These are phyloP conservation scores for Erodium trifolium DNA, from an alignment of 441 rosid genomes.

Conservation along the genomic window DNA sequence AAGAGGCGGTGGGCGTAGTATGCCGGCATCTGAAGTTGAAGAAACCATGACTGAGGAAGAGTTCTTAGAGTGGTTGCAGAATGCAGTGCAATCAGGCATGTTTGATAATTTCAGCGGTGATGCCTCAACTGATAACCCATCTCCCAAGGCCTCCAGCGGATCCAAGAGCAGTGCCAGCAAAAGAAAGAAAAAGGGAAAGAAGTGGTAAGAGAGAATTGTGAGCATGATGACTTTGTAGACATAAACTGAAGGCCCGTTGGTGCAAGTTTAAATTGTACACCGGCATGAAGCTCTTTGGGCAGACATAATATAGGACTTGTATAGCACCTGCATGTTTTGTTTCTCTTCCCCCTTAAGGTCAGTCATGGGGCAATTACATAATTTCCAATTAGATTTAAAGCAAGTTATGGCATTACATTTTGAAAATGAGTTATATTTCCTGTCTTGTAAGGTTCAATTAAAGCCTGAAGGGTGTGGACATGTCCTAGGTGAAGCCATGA, in stretches of 20 bases:
- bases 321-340: too few species aligned
- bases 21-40: slow-evolving; percentile 54
- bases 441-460: too few species aligned
- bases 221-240: not conserved
- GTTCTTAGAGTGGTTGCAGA: slow-evolving; percentile 78
- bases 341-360: too few species aligned
- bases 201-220: slow-evolving; percentile 30
- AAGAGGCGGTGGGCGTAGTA: slow-evolving; percentile 34
- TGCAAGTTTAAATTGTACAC: not conserved
- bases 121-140: slow-evolving; percentile 37
- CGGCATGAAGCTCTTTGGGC: too few species aligned
- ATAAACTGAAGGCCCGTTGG: not conserved
- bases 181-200: slow-evolving; percentile 80
- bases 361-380: too few species aligned
- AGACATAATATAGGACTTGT: too few species aligned
- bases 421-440: too few species aligned
- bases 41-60: slow-evolving; percentile 90
- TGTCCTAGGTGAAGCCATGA: too few species aligned
- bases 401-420: too few species aligned
- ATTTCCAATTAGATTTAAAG: too few species aligned
- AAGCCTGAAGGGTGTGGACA: too few species aligned
- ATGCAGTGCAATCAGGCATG: slow-evolving; percentile 64
- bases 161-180: slow-evolving; percentile 37
- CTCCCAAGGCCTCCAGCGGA: slow-evolving; percentile 25
- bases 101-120: slow-evolving; percentile 42